Base-by-base conservation (phyloP, 495 filamentous ascomycete genomes). In the Collariella sp. region DNA sequence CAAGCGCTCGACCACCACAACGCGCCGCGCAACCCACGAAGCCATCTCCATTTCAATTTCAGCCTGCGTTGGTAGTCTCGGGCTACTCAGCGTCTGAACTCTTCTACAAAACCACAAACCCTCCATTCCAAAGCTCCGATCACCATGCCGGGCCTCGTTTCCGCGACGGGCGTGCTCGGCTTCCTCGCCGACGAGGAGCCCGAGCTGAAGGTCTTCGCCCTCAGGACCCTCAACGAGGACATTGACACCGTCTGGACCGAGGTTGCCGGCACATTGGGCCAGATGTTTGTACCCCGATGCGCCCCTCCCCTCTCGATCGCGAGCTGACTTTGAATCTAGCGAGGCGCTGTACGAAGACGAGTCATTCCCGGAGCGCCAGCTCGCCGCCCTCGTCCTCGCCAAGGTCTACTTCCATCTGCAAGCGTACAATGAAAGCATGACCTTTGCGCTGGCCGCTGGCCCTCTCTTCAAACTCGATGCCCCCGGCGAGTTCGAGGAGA, bases 371-470 rank as follows among this genome's bases (percentile, higher is more conserved):
- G 86, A 99, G 66, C 87, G 93, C 61, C 87, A 91, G 66, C 83
- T 97, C 40, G 94, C 94, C 50, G 91, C 94, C 51, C 77, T 99
- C 26, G 90, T 99, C 45, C 86, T 91, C 47, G 86, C 94, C 55
- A 97, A 97, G 76, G 89, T 97, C 58, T 99, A 97, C 72, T 99
- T 96, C 67, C 91, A 99, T 66, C 83, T 99, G 43, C 88, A 94
- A 72, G 94, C 95, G 71, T 97, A 97, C 73, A 90, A 96, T 66
- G 93, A 97, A 78, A 95, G 91, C 70, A 97, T 99, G 94, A 85
- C 87, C 20, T 96, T 99, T 72, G 94, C 94, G 46, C 80, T 99
- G 12, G 91, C 89, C 31, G 91, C 94, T 18, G 94, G 94, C 35
- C 91, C 96, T 61, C 79, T 96, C 22, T 96, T 99, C 76, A 84